Conservation (phyloP, 139 green algal species). For the Edaphochlamys debaryana region DNA sequence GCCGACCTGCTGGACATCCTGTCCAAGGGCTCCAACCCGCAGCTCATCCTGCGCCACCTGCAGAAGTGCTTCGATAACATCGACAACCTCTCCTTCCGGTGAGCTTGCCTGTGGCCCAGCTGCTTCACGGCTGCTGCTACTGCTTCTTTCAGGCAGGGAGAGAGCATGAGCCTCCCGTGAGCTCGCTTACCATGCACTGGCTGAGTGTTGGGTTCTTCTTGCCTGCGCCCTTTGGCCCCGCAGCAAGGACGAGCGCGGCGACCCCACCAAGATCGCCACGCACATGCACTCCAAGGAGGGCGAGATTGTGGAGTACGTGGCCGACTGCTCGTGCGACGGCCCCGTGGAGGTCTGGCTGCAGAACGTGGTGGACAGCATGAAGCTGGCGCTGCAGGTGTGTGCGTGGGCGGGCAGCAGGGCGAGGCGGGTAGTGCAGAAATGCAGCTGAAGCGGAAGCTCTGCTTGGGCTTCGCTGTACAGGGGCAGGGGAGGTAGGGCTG, state of each 20-base stretch:
- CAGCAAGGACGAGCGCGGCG: constrained; percentile 60
- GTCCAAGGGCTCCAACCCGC: constrained; percentile 87
- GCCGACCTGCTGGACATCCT: constrained; percentile 94
- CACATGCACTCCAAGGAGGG: constrained; percentile 87
- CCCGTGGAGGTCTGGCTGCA: constrained; percentile 87
- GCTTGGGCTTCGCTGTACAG: no score
- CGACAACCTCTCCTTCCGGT: constrained; percentile 87
- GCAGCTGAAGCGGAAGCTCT: no score
- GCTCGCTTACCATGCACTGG: no score
- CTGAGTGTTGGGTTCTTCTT: no score
- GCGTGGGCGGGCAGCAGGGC: no score
- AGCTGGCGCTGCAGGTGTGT: constrained; percentile 63
- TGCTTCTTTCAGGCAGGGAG: not conserved
- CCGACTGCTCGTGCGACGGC: constrained; percentile 74
- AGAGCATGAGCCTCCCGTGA: no score
- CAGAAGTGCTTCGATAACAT: constrained; percentile 94
- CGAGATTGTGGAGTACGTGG: constrained; percentile 88
- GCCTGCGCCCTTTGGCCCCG: not conserved
- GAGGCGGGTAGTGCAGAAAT: no score
- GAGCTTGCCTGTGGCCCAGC: no score
- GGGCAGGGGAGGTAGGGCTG: no score
- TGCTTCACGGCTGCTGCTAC: no score
- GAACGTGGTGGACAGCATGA: constrained; percentile 88
- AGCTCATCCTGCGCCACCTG: constrained; percentile 87
- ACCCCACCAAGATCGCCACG: constrained; percentile 78